A percentile compares a stretch with the other conserved stretches of the same genome.
These are phyloP conservation scores for Eutrema salsugineum DNA, from an alignment of 441 rosid species.

Conservation along the genomic window DNA sequence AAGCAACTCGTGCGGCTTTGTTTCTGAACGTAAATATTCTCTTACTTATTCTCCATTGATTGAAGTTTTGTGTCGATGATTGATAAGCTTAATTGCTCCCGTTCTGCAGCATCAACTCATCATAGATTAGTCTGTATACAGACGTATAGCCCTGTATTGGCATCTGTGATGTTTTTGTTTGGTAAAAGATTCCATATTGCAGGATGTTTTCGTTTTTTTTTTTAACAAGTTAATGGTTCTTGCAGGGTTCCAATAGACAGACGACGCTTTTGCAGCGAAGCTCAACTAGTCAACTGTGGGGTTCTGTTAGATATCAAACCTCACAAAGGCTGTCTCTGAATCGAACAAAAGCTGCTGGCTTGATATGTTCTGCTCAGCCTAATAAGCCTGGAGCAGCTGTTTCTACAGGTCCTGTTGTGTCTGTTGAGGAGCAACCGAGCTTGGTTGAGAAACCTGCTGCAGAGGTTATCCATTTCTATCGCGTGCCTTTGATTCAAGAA, in stretches of 20 bases:
- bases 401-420: constrained; percentile 31
- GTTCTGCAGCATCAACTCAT: not conserved
- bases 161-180: not conserved
- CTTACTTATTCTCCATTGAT: not conserved
- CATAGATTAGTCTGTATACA: not conserved
- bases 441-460: constrained; percentile 47
- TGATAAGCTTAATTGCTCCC: not conserved
- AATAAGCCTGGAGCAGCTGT: constrained; percentile 43
- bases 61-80: not conserved
- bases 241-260: constrained; percentile 69
- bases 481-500: constrained; percentile 79
- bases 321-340: constrained; percentile 16
- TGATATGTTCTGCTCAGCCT: constrained; percentile 51
- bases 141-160: not conserved
- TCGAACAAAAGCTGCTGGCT: constrained; percentile 29
- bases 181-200: not conserved
- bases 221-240: not conserved
- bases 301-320: constrained; percentile 33
- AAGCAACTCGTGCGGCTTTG: constrained; percentile 30
- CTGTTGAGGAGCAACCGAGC: constrained; percentile 41
- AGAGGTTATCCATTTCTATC: constrained; percentile 74
- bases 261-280: constrained; percentile 47
- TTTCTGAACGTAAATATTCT: constrained; percentile 27
- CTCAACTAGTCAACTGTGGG: constrained; percentile 48
- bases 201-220: not conserved